phyloP scores from a whole-genome alignment of 192 early-diverging fungal genomes.

The Phycomyces nitens region DNA sequence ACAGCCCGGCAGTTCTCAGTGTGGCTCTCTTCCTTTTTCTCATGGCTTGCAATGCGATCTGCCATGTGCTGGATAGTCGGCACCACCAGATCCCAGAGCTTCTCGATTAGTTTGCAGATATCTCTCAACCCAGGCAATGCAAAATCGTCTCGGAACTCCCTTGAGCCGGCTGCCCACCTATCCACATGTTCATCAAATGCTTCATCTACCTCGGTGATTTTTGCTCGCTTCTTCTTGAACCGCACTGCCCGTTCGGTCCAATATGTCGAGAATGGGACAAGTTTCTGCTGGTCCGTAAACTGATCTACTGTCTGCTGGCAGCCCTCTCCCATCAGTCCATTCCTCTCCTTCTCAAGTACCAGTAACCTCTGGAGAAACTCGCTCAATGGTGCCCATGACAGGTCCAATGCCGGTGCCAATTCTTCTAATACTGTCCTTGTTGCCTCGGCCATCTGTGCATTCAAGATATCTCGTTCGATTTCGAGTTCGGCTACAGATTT shows the following conservation, averaged over 20 bases:
- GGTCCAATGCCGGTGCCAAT: constrained; percentile 57
- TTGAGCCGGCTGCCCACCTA: no score
- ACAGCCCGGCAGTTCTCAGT: constrained; percentile 11
- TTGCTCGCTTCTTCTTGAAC: constrained; percentile 12
- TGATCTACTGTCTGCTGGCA: constrained; percentile 20
- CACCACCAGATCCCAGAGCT: constrained; percentile 10
- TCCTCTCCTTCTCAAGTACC: constrained; percentile 18
- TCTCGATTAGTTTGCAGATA: constrained; percentile 1
- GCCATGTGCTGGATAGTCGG: constrained; percentile 15
- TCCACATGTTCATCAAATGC: background rate
- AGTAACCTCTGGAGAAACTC: constrained; percentile 23
- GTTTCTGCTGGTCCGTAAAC: constrained; percentile 25
- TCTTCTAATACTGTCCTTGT: constrained; percentile 51
- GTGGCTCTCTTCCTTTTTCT: constrained; percentile 1
- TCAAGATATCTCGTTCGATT: constrained; percentile 63
- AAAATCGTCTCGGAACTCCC: constrained; percentile 12
- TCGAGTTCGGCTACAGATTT: constrained; percentile 69
- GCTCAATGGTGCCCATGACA: constrained; percentile 58
- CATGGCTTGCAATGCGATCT: constrained; percentile 17
- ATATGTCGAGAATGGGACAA: constrained; percentile 46
- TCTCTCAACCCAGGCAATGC: constrained; percentile 7
- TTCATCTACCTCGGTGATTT: background rate
- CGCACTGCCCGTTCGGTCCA: constrained; percentile 29
- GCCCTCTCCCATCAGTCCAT: constrained; percentile 26
- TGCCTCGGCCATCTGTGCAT: constrained; percentile 57